phyloP scores from a whole-genome alignment of 352 stramenopile species.

The Phytophthora parvispora region DNA sequence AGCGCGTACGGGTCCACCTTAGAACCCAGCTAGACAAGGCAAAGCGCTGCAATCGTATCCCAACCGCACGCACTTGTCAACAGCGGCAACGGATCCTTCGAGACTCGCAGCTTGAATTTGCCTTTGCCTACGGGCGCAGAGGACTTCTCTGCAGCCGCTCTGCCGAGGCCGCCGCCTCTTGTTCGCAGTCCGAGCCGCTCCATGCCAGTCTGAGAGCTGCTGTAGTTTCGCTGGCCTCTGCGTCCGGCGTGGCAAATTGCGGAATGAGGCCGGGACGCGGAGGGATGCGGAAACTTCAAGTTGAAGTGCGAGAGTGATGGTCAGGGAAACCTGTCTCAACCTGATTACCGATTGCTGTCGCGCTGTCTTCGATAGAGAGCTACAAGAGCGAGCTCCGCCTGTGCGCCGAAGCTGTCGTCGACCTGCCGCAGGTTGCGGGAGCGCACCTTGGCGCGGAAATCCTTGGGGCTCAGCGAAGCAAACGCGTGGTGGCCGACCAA shows the following conservation, averaged over 20 bases:
- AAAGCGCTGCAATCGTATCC: background rate
- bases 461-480: constrained; percentile 50
- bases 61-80: constrained; percentile 25
- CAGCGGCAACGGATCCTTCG: constrained; percentile 25
- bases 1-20: background rate
- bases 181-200: constrained; percentile 21
- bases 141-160: background rate
- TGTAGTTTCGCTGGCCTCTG: background rate
- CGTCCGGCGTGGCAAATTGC: constrained; percentile 25
- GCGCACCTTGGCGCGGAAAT: constrained; percentile 66
- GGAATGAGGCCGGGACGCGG: constrained; percentile 19
- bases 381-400: constrained; percentile 55
- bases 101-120: constrained; percentile 35
- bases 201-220: constrained; percentile 14
- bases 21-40: background rate
- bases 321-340: constrained; percentile 39
- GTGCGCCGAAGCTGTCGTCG: constrained; percentile 39
- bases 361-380: constrained; percentile 58
- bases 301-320: constrained; percentile 45
- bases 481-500: constrained; percentile 46
- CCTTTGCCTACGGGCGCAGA: constrained; percentile 4
- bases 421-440: constrained; percentile 55
- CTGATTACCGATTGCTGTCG: background rate
- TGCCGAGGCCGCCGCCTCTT: background rate
- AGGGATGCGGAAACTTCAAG: constrained; percentile 39